Base-by-base conservation (phyloP, 768 basidiomycete species). In the Pholiota microspora region DNA sequence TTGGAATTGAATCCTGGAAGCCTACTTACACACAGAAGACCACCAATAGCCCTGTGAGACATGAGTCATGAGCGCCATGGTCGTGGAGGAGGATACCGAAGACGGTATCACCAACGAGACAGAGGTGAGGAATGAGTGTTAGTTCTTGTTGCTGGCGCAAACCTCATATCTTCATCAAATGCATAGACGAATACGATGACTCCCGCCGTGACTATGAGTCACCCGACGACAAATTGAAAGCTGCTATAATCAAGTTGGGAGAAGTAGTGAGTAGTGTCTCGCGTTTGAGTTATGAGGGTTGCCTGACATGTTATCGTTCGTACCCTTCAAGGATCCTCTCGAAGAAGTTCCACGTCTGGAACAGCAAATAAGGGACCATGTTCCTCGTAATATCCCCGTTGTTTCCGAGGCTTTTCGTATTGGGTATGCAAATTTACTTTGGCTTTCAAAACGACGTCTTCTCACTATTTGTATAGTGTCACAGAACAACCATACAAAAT, bases 401-500 rank as follows among this genome's bases (percentile, higher is more conserved):
- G 69, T 92, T 29, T 82, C 89, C 0, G 91, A 92, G 61, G 85
- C 86, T 7, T 80, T 93, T 67, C 85, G 89, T 42, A 74, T 86
- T 67, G 87, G 80, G 92, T 89, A 59, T 15, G 78, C 66, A 36
- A 49, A 49, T 28, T 4, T 40, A 42, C 16, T 1, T 34, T n/a
- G 25, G 18, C 51, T 5, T 34, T 49, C 25, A 18, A 48, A 47
- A 54, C 49, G 16, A 32, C 24, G 45, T 16, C 24, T 38, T 59
- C 46, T 58, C 23, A 59, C 53, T 16, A 9, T 31, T n/a, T 35
- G 7, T 27, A 4, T 64, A 94, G 92, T 47, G 84, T 92, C 49
- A 92, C 88, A 0, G 92, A 98, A 71, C 89, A 97, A 62, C 94
- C 95, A 0, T 94, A 85, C 77, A 99, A 98, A 76, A 89, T 92